Percentiles rank a stretch among this genome's conserved stretches.
Conservation (phyloP, 2,329 filamentous ascomycete species). For the Penicillium sp. region DNA sequence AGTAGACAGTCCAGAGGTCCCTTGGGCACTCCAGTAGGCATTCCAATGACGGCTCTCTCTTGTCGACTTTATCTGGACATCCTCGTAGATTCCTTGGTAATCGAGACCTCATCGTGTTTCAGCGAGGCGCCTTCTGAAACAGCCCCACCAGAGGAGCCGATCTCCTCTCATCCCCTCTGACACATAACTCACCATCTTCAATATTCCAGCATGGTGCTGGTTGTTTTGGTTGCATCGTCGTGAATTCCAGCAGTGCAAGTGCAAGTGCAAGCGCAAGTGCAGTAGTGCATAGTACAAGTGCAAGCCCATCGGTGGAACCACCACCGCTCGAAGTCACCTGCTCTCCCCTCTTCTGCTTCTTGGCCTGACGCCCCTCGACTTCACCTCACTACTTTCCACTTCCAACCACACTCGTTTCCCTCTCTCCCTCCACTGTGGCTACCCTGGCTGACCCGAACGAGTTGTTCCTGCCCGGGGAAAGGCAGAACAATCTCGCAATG, state of each 20-base stretch:
- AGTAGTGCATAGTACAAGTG: too few species aligned
- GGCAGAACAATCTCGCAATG: constrained; percentile 60
- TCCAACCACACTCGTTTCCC: constrained; percentile 13
- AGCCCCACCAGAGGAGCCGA: constrained; percentile 28
- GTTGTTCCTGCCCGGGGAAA: constrained; percentile 46
- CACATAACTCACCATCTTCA: too few species aligned
- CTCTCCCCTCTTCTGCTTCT: constrained; percentile 17
- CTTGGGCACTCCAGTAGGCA: too few species aligned
- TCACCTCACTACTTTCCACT: constrained; percentile 13
- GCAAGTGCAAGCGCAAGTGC: too few species aligned
- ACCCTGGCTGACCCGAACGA: constrained; percentile 45
- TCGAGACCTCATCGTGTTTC: too few species aligned
- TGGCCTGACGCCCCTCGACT: constrained; percentile 7
- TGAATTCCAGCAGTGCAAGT: too few species aligned
- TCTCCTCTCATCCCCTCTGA: constrained; percentile 16
- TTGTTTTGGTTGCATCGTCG: too few species aligned
- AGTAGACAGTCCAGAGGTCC: too few species aligned
- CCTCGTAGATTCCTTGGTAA: too few species aligned
- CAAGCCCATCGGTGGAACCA: constrained; percentile 15
- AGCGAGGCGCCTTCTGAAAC: constrained; percentile 33
- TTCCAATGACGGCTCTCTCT: not conserved
- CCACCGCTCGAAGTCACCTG: constrained; percentile 19
- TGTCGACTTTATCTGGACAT: too few species aligned
- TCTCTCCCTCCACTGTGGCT: constrained; percentile 38
- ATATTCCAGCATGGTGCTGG: too few species aligned